Conservation (phyloP, 345 rosid genomes). For the Reutealis trisperma region DNA sequence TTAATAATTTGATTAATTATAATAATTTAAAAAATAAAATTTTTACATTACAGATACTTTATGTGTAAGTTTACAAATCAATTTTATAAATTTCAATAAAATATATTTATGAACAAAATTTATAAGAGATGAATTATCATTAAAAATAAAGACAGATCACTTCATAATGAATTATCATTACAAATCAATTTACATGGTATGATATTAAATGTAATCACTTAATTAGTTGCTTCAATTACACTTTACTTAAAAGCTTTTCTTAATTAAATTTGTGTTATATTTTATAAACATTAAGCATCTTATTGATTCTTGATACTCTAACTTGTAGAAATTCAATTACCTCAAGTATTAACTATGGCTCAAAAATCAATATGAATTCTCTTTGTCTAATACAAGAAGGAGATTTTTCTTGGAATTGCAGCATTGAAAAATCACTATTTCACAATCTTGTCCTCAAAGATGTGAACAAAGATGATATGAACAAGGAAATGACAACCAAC, state of each 20-base stretch:
- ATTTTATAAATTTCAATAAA: too few species aligned
- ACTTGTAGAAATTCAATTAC: not conserved
- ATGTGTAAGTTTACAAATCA: too few species aligned
- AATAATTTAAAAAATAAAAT: too few species aligned
- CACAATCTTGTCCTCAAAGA: not conserved
- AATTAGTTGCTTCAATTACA: not conserved
- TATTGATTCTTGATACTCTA: not conserved
- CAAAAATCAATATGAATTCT: not conserved
- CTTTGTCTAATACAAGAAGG: too few species aligned
- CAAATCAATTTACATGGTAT: too few species aligned
- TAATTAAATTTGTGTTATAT: not conserved
- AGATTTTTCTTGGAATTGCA: not conserved
- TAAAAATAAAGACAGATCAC: too few species aligned
- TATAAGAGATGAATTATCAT: too few species aligned
- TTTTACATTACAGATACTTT: not conserved
- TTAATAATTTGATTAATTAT: too few species aligned
- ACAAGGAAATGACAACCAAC: not conserved
- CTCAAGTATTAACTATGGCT: not conserved
- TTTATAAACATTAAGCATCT: not conserved
- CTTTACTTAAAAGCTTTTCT: not conserved
- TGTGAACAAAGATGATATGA: not conserved
- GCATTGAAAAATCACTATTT: not conserved
- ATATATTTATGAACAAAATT: too few species aligned
- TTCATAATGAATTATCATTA: too few species aligned
- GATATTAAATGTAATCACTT: too few species aligned